Evolutionary conservation across 2,329 filamentous ascomycete species (phyloP).

Genomic region (Fusarium citri): DNA sequence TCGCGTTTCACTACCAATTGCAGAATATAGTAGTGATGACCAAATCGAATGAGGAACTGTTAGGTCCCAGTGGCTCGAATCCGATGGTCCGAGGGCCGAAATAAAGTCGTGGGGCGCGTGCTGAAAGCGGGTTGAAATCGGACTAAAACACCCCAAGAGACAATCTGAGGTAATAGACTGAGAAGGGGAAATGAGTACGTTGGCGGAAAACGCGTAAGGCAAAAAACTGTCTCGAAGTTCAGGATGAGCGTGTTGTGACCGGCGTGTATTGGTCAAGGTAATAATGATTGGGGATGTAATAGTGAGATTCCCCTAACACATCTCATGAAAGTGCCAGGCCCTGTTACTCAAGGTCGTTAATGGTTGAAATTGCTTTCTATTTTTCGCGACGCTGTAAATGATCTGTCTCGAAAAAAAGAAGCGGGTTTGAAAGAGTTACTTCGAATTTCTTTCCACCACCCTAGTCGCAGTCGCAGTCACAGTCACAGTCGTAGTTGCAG

Average conservation of each 20-base stretch:
- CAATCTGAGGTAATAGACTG: conserved; percentile 25
- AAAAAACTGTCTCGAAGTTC: conserved; percentile 10
- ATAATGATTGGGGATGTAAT: conserved; percentile 2
- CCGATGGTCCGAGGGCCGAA: conserved; percentile 37
- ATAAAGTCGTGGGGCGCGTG: conserved; percentile 41
- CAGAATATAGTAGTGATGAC: conserved; percentile 10
- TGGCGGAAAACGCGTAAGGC: conserved; percentile 25
- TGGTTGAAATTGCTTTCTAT: conserved; percentile 20
- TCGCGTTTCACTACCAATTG: conserved; percentile 23
- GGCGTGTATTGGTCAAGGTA: conserved; percentile 20
- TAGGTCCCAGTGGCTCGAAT: conserved; percentile 35
- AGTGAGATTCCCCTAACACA: conserved; percentile 6
- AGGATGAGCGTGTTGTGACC: conserved; percentile 18
- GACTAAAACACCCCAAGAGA: conserved; percentile 25
- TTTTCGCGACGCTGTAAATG: conserved; percentile 35
- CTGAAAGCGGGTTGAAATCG: conserved; percentile 33
- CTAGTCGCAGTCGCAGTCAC: conserved; percentile 21
- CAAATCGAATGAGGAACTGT: conserved; percentile 30
- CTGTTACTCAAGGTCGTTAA: conserved; percentile 22
- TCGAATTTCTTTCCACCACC: conserved; percentile 34
- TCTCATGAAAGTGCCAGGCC: conserved; percentile 6
- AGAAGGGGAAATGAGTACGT: conserved; percentile 30
- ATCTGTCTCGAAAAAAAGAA: conserved; percentile 39
- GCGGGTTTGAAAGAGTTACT: conserved; percentile 30
- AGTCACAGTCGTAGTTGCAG: conserved; percentile 19